These are phyloP conservation scores for Phytophthora pistaciae DNA, from an alignment of 352 stramenopile genomes.

Conservation along the genomic window DNA sequence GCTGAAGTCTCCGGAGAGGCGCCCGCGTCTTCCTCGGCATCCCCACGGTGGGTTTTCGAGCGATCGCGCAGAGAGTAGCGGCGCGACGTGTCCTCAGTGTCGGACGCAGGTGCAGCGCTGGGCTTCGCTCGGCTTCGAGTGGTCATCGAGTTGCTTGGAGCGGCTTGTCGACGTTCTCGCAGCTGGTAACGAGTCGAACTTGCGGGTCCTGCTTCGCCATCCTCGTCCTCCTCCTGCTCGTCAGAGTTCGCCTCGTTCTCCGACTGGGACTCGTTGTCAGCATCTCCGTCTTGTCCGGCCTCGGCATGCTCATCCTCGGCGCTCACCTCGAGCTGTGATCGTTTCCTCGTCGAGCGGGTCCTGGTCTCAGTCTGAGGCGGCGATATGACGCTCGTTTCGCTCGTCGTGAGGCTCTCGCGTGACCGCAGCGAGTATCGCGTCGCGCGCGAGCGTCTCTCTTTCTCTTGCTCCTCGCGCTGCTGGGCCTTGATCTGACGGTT, in stretches of 20 bases:
- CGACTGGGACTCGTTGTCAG: slow-evolving; percentile 42
- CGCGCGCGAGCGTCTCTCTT: slow-evolving; percentile 34
- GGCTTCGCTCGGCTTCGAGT: slow-evolving; percentile 37
- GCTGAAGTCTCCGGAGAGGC: slow-evolving; percentile 47
- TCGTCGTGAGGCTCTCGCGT: slow-evolving; percentile 45
- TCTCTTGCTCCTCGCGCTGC: slow-evolving; percentile 42
- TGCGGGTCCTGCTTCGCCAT: slow-evolving; percentile 37
- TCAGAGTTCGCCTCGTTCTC: slow-evolving; percentile 44
- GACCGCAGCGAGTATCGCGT: slow-evolving; percentile 72
- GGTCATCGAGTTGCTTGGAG: slow-evolving; percentile 21
- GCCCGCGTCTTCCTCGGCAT: slow-evolving; percentile 37
- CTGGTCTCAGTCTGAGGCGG: slow-evolving; percentile 10
- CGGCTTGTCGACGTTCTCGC: slow-evolving; percentile 33
- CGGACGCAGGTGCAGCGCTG: slow-evolving; percentile 18
- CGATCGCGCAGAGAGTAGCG: slow-evolving; percentile 82
- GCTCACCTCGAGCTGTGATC: slow-evolving; percentile 42
- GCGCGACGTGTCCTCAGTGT: slow-evolving; percentile 23
- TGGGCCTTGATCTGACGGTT: slow-evolving; percentile 60
- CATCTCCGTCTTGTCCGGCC: slow-evolving; percentile 17
- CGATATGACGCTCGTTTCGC: slow-evolving; percentile 28
- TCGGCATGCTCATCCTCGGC: slow-evolving; percentile 24
- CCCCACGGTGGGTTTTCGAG: slow-evolving; percentile 63
- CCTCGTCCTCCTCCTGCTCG: slow-evolving; percentile 37
- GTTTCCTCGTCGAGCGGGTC: slow-evolving; percentile 16
- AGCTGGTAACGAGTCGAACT: slow-evolving; percentile 55